phyloP scores from a whole-genome alignment of 1,284 basidiomycete genomes.

The Sanguinoderma infundibulare region DNA sequence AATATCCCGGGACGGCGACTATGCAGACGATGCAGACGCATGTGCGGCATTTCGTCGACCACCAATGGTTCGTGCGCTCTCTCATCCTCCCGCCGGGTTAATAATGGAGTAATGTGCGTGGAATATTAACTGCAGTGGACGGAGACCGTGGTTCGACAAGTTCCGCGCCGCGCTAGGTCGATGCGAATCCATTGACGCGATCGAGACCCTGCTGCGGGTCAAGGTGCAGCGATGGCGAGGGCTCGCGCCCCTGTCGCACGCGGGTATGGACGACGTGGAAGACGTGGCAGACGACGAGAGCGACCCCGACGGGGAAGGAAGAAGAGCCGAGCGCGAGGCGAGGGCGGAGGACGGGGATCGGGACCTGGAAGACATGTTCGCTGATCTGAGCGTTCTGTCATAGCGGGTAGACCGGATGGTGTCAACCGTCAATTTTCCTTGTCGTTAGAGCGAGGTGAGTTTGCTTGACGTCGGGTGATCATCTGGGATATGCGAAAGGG shows the following conservation, averaged over 20 bases:
- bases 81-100: neutral
- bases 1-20: slow-evolving; percentile 50
- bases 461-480: too few relatives aligned
- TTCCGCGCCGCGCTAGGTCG: slow-evolving; percentile 51
- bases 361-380: too few relatives aligned
- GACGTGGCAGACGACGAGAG: too few relatives aligned
- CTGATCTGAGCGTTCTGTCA: neutral
- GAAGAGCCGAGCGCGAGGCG: too few relatives aligned
- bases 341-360: too few relatives aligned
- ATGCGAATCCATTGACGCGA: slow-evolving; percentile 48
- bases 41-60: slow-evolving; percentile 63
- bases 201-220: slow-evolving; percentile 48
- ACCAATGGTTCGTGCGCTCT: slow-evolving; percentile 54
- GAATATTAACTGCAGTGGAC: slow-evolving; percentile 45
- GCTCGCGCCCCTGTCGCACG: slow-evolving; percentile 20
- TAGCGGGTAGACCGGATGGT: too few relatives aligned
- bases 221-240: slow-evolving; percentile 60
- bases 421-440: too few relatives aligned
- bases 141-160: slow-evolving; percentile 59
- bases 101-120: neutral
- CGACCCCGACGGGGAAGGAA: too few relatives aligned
- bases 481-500: too few relatives aligned
- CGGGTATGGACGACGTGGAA: slow-evolving; percentile 1
- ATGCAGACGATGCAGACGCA: slow-evolving; percentile 58
- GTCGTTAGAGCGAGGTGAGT: too few relatives aligned